Base-by-base conservation (phyloP, 2,329 filamentous ascomycete species). In the Aspergillus flavus region DNA sequence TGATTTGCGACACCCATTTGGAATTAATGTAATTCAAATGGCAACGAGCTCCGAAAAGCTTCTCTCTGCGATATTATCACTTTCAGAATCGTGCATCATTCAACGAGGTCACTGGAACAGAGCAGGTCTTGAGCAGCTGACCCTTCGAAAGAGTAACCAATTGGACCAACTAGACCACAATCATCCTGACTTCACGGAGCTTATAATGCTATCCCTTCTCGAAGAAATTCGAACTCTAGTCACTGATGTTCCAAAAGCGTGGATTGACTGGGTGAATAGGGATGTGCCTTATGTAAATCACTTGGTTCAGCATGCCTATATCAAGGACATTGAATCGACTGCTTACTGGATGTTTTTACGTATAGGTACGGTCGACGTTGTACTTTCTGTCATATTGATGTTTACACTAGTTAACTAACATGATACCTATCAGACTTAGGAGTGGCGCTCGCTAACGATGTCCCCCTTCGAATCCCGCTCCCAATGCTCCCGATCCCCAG, bases 1-100 rank as follows among this genome's bases (percentile, higher is more conserved):
- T 50, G 81, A 82, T 46, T 66, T 77, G 36, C 71, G 71, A 1
- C 80, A 80, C 54, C 73, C 76, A 0, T 82, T 82, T 64, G 80
- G 81, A 1, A 75, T 81, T 10, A 63, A 74, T 12, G 73, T 77
- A 0, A 70, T 78, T 10, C 72, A 73, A 41, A 55, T 71, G 19
- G 72, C 73, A 6, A 67, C 71, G 48, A 34, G 45, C 3, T 73
- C 69, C 0, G 60, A 64, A 2, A 55, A 48, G 10, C 64, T 71
- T 23, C 66, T 70, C 55, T 57, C 59, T 21, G 61, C 69, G 3
- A 36, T 75, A 4, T 28, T 75, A 14, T 55, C 19, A 2, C 64
- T 74, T 7, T 73, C 73, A 1, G 52, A 70, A 36, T 59, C 64
- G 5, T 71, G 68, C 30, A 61, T 64, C 43, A 60, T 45, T 4